Percentiles rank a stretch among this genome's conserved stretches.
These are phyloP conservation scores for Monosporascus sp. DNA, from an alignment of 2,329 filamentous ascomycete genomes.

Conservation along the genomic window DNA sequence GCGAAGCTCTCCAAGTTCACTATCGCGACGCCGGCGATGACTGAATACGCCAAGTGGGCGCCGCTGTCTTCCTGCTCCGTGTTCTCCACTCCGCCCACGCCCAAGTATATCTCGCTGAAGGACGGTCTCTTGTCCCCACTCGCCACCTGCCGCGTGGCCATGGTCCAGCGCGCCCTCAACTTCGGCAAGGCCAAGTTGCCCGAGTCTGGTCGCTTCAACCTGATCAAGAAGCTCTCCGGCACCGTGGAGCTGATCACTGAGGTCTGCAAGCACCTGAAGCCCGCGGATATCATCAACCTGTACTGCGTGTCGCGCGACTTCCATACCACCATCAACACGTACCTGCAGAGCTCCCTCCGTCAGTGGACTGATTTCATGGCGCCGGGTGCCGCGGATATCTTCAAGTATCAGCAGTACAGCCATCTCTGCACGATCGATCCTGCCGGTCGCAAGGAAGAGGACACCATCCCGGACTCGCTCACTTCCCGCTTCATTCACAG, in stretches of 20 bases:
- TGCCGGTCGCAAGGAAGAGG: constrained; percentile 10
- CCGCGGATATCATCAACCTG: constrained; percentile 44
- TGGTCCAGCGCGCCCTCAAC: background rate
- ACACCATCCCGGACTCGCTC: constrained; percentile 1
- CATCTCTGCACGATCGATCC: constrained; percentile 14
- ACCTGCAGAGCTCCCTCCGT: constrained; percentile 25
- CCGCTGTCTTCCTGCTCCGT: too few species aligned
- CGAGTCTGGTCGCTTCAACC: background rate
- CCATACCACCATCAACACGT: constrained; percentile 45
- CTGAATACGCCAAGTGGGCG: too few species aligned
- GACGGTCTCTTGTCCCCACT: too few species aligned
- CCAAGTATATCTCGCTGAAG: too few species aligned
- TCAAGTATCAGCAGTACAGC: background rate
- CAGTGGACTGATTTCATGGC: constrained; percentile 1
- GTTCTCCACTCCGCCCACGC: too few species aligned
- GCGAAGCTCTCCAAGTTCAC: too few species aligned
- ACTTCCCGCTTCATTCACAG: too few species aligned
- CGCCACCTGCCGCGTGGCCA: too few species aligned
- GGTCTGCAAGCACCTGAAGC: constrained; percentile 34
- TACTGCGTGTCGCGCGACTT: constrained; percentile 51
- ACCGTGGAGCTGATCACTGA: constrained; percentile 34
- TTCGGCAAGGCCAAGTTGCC: background rate
- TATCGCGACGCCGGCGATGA: too few species aligned
- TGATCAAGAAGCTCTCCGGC: constrained; percentile 2
- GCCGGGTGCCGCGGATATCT: constrained; percentile 1